phyloP scores from a whole-genome alignment of 768 basidiomycete species.

The Multifurca ochricompacta region DNA sequence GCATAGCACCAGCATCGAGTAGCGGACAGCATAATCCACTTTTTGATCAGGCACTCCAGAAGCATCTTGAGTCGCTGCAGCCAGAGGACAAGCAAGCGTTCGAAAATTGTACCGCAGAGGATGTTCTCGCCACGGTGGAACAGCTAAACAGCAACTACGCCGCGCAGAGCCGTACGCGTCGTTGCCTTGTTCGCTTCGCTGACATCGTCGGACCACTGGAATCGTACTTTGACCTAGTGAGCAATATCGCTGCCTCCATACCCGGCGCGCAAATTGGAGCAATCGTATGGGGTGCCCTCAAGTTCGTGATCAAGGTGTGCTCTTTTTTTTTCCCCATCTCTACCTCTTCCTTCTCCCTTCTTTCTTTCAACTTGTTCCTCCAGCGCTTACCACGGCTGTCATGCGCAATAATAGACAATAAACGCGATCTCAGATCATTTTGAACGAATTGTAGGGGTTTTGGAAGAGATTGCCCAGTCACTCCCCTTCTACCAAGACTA shows the following conservation, averaged over 20 bases:
- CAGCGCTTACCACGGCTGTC: background rate
- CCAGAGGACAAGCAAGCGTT: background rate
- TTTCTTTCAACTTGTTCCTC: background rate
- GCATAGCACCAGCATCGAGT: background rate
- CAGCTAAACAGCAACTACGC: background rate
- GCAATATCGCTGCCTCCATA: background rate
- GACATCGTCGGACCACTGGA: constrained; percentile 1
- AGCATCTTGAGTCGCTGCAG: background rate
- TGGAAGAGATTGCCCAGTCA: constrained; percentile 4
- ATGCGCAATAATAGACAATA: background rate
- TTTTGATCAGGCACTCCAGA: constrained; percentile 7
- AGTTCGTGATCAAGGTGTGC: background rate
- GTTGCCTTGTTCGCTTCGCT: background rate
- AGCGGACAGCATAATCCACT: background rate
- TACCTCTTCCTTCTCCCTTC: background rate
- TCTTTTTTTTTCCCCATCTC: background rate
- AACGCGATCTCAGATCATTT: background rate
- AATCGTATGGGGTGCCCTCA: constrained; percentile 7
- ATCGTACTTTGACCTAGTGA: background rate
- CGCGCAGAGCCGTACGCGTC: background rate
- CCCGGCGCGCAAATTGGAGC: background rate
- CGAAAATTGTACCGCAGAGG: background rate
- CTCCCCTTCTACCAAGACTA: constrained; percentile 4
- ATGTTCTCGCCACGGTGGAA: background rate
- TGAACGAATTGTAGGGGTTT: background rate